Evolutionary conservation across 345 rosid species (phyloP).

Genomic region (Populus tremula): DNA sequence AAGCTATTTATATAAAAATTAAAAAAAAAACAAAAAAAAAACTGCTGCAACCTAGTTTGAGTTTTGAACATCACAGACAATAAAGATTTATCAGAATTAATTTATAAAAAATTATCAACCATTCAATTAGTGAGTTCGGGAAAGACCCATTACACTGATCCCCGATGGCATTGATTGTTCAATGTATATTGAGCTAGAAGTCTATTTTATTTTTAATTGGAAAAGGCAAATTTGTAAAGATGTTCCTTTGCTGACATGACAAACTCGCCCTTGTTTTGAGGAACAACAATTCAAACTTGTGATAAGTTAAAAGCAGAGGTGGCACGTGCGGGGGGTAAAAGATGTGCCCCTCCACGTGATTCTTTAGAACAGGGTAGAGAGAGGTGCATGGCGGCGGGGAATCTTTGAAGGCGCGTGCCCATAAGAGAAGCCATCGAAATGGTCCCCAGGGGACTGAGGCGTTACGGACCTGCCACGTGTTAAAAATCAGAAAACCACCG

Average conservation of each 20-base stretch:
- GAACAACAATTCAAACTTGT: not conserved
- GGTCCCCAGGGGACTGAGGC: conserved; percentile 30
- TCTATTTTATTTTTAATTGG: not conserved
- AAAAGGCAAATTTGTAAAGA: not conserved
- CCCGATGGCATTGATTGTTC: not conserved
- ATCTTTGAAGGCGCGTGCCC: conserved; percentile 46
- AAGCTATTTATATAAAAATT: too few species aligned
- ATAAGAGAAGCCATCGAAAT: conserved; percentile 28
- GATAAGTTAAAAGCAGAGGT: not conserved
- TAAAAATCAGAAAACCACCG: not conserved
- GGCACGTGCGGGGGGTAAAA: conserved; percentile 22
- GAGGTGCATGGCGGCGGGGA: conserved; percentile 47
- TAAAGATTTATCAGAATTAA: not conserved
- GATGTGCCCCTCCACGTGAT: conserved; percentile 24
- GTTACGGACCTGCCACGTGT: conserved; percentile 36
- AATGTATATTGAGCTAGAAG: not conserved
- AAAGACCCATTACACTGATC: not conserved
- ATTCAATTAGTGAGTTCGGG: not conserved
- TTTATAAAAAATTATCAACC: not conserved
- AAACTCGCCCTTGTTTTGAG: not conserved
- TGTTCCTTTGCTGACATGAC: not conserved
- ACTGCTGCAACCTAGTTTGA: not conserved
- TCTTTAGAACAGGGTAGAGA: not conserved
- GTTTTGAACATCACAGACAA: not conserved
- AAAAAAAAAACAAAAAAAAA: too few species aligned